Conservation (phyloP, 2,329 filamentous ascomycete species). For the Blastomyces gilchristii region DNA sequence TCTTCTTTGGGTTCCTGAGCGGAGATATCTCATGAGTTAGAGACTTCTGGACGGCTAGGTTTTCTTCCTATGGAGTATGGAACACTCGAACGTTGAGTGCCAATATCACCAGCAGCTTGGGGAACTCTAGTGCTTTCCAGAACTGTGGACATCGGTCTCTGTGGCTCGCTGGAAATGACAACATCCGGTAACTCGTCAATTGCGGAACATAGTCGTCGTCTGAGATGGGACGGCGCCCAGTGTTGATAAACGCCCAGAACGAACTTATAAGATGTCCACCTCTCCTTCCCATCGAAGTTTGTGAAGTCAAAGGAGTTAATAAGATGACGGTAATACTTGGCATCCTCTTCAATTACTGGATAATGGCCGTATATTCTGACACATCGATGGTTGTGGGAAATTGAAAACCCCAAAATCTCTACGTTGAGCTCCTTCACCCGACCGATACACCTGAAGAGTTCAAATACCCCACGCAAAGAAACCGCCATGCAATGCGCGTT, state of each 20-base stretch:
- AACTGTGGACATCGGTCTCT: too few relatives aligned
- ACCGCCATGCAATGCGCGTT: neutral
- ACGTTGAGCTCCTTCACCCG: neutral
- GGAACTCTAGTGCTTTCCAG: too few relatives aligned
- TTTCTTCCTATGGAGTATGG: neutral
- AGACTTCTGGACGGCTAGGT: neutral
- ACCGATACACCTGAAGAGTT: neutral
- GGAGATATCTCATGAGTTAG: neutral
- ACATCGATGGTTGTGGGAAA: neutral
- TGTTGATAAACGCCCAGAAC: neutral
- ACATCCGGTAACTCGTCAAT: neutral
- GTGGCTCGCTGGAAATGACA: neutral
- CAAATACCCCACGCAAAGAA: neutral
- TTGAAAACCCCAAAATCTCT: neutral
- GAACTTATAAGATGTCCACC: neutral
- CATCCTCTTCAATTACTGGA: neutral
- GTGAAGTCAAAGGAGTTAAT: neutral
- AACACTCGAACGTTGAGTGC: neutral
- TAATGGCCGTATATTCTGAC: neutral
- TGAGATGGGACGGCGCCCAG: neutral
- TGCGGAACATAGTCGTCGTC: neutral
- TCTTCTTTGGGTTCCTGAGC: neutral
- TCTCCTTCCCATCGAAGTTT: neutral
- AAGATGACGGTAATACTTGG: neutral
- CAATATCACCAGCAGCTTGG: too few relatives aligned